These are phyloP conservation scores for Bullera alba DNA, from an alignment of 768 basidiomycete species.

Conservation along the genomic window DNA sequence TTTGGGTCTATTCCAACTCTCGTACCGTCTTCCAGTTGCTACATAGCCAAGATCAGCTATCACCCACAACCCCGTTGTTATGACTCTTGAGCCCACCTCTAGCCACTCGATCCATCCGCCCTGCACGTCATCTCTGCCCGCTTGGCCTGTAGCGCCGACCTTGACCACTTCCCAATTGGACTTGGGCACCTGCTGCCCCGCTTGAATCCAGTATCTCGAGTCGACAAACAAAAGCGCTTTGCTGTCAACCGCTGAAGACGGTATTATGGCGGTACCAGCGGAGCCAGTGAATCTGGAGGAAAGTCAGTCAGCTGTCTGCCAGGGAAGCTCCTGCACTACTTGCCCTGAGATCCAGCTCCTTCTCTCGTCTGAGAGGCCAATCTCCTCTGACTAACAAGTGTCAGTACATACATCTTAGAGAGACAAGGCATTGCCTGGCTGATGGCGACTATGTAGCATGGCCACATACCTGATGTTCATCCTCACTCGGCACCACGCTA, in stretches of 20 bases:
- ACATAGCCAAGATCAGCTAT: too few species aligned
- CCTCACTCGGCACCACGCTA: slow-evolving; percentile 41
- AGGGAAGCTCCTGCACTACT: background rate
- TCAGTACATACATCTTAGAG: background rate
- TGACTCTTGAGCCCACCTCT: slow-evolving; percentile 1
- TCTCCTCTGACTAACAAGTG: slow-evolving; percentile 31
- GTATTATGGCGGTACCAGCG: slow-evolving; percentile 39
- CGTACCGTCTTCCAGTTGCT: slow-evolving; percentile 28
- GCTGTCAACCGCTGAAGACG: background rate
- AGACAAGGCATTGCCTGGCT: background rate
- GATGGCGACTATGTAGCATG: too few species aligned
- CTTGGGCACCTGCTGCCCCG: slow-evolving; percentile 29
- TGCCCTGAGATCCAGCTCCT: slow-evolving; percentile 34
- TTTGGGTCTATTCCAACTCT: slow-evolving; percentile 41
- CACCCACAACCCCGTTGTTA: too few species aligned
- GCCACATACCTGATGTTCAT: slow-evolving; percentile 38
- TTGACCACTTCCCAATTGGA: slow-evolving; percentile 30
- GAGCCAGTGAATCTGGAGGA: slow-evolving; percentile 35
- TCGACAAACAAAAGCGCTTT: slow-evolving; percentile 39
- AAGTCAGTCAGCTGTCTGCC: background rate
- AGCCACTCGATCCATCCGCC: slow-evolving; percentile 32
- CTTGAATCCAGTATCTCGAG: slow-evolving; percentile 43
- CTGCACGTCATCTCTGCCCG: slow-evolving; percentile 13
- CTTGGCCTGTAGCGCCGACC: slow-evolving; percentile 12
- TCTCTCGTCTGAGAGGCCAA: slow-evolving; percentile 31